Conservation (phyloP, 306 rosid species). For the Pterocarpus macrocarpus region DNA sequence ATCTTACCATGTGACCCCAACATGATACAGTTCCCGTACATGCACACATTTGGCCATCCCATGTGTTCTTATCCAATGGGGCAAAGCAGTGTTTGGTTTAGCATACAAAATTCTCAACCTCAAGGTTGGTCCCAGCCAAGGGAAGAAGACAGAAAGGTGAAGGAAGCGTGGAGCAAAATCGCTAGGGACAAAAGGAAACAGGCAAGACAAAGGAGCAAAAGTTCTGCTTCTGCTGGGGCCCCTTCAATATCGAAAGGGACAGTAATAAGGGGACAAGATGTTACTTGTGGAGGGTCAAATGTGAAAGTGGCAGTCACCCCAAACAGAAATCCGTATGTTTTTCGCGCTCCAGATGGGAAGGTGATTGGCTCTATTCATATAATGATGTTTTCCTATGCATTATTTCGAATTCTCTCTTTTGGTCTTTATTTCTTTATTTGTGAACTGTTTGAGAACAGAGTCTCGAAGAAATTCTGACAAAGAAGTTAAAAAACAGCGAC, state of each 20-base stretch:
- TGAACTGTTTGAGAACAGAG: constrained; percentile 35
- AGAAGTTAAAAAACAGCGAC: constrained; percentile 67
- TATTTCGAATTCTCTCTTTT: not conserved
- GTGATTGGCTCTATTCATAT: constrained; percentile 38
- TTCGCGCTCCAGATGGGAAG: constrained; percentile 63
- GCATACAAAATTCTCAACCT: not conserved
- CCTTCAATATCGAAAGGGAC: not conserved
- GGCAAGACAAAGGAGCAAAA: constrained; percentile 57
- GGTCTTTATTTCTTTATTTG: not conserved
- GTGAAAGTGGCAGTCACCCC: not conserved
- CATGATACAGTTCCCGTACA: not conserved
- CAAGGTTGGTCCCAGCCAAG: not conserved
- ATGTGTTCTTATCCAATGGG: not conserved
- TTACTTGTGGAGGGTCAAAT: not conserved
- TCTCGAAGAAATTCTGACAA: constrained; percentile 54
- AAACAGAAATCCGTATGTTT: not conserved
- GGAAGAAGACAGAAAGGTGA: constrained; percentile 25
- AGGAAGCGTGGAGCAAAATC: constrained; percentile 48
- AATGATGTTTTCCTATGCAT: not conserved
- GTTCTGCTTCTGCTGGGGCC: not conserved
- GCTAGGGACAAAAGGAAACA: constrained; percentile 56
- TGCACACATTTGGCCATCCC: not conserved
- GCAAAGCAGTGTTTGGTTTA: no score
- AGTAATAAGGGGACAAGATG: not conserved
- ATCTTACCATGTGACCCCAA: not conserved